A percentile compares a stretch with the other conserved stretches of the same genome.
These are phyloP conservation scores for Curvularia verruculosa DNA, from an alignment of 2,329 filamentous ascomycete genomes.

Conservation along the genomic window DNA sequence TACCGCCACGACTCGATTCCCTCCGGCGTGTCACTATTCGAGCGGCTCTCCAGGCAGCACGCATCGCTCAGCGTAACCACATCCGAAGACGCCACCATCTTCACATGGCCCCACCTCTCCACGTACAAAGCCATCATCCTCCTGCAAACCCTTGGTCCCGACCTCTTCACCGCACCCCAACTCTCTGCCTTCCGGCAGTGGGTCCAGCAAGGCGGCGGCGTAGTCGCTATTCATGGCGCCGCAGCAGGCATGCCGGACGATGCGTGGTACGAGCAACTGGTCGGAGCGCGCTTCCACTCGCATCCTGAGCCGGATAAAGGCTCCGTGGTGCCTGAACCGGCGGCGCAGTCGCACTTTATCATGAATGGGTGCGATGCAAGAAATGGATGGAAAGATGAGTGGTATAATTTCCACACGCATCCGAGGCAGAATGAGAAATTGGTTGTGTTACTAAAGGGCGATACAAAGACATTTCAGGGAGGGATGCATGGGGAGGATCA, in stretches of 20 bases:
- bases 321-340: conserved; percentile 19
- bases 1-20: conserved; percentile 40
- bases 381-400: conserved; percentile 34
- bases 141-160: conserved; percentile 24
- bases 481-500: conserved; percentile 35
- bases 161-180: conserved; percentile 17
- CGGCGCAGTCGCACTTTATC: conserved; percentile 13
- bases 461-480: conserved; percentile 28
- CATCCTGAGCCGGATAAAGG: conserved; percentile 33
- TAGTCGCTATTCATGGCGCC: conserved; percentile 36
- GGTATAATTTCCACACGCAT: conserved; percentile 39
- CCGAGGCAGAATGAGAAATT: conserved; percentile 30
- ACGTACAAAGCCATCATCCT: conserved; percentile 23
- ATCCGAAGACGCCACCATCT: conserved; percentile 28
- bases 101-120: conserved; percentile 14
- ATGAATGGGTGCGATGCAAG: conserved; percentile 6
- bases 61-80: conserved; percentile 18
- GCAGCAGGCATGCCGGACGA: conserved; percentile 33
- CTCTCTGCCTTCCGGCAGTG: conserved; percentile 24
- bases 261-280: conserved; percentile 30
- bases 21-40: conserved; percentile 22
- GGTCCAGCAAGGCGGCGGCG: conserved; percentile 29
- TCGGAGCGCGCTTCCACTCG: conserved; percentile 37
- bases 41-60: conserved; percentile 12
- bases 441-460: conserved; percentile 27